Percentiles rank a stretch among this genome's conserved stretches.
These are phyloP conservation scores for Nothomitra cinnamomea DNA, from an alignment of 2,329 filamentous ascomycete genomes.

Conservation along the genomic window DNA sequence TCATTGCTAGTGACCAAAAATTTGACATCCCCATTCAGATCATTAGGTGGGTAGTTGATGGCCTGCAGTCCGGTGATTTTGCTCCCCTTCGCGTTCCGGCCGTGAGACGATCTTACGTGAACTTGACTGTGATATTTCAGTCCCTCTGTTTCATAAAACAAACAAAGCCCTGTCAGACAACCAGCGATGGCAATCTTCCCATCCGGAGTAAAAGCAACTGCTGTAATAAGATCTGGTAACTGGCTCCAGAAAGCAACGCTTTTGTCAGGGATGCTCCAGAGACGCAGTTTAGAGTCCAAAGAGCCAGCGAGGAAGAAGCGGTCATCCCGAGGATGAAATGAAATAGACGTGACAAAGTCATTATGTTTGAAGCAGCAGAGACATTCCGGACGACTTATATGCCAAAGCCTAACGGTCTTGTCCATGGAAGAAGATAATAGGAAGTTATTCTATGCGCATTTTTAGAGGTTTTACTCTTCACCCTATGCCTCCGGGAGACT, in stretches of 20 bases:
- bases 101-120: slow-evolving; percentile 80
- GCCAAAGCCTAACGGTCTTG: slow-evolving; percentile 90
- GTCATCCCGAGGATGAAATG: slow-evolving; percentile 88
- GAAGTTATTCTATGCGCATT: slow-evolving; percentile 57
- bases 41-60: slow-evolving; percentile 38
- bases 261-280: slow-evolving; percentile 97
- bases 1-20: slow-evolving; percentile 89
- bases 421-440: slow-evolving; percentile 93
- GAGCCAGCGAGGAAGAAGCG: slow-evolving; percentile 93
- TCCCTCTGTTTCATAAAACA: slow-evolving; percentile 86
- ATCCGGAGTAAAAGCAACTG: slow-evolving; percentile 84
- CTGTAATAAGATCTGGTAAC: slow-evolving; percentile 76
- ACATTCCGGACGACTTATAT: slow-evolving; percentile 69
- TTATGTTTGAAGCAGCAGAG: slow-evolving; percentile 88
- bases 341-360: slow-evolving; percentile 87
- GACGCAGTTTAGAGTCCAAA: slow-evolving; percentile 66
- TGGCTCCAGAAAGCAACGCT: slow-evolving; percentile 68
- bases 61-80: slow-evolving; percentile 94
- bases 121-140: slow-evolving; percentile 72
- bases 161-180: slow-evolving; percentile 65
- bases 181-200: slow-evolving; percentile 82
- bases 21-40: slow-evolving; percentile 52
- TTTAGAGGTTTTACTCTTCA: slow-evolving; percentile 7
- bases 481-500: slow-evolving; percentile 7
- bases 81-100: slow-evolving; percentile 87